These are phyloP conservation scores for Russula virescens DNA, from an alignment of 768 basidiomycete species.

Conservation along the genomic window DNA sequence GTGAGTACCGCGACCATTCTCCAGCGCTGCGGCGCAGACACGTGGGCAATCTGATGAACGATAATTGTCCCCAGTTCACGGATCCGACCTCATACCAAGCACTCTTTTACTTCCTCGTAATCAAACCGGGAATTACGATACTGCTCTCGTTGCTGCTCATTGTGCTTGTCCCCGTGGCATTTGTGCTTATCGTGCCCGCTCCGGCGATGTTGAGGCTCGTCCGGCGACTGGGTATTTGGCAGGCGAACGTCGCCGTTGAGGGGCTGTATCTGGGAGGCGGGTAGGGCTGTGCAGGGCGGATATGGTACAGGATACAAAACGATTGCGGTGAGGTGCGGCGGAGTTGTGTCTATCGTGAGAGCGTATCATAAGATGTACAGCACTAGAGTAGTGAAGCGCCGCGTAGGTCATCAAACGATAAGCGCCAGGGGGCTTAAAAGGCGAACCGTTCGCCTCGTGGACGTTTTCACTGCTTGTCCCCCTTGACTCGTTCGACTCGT, in stretches of 20 bases:
- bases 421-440: conserved; percentile 22
- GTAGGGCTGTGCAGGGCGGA: conserved; percentile 15
- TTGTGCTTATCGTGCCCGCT: conserved; percentile 58
- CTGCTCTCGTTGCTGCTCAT: conserved; percentile 52
- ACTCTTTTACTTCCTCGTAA: conserved; percentile 82
- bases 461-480: conserved; percentile 3
- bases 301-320: neutral
- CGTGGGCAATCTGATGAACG: conserved; percentile 13
- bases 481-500: neutral
- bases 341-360: too few species aligned
- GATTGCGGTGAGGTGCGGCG: too few species aligned
- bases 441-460: conserved; percentile 10
- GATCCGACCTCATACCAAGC: conserved; percentile 80
- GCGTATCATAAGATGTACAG: too few species aligned
- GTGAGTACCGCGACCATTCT: conserved; percentile 35
- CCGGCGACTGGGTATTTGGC: conserved; percentile 69
- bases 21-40: conserved; percentile 8
- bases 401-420: neutral
- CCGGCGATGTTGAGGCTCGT: conserved; percentile 62
- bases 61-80: conserved; percentile 49
- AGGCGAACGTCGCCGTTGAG: conserved; percentile 77
- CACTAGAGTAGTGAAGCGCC: too few species aligned
- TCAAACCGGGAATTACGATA: conserved; percentile 77
- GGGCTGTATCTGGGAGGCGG: conserved; percentile 46
- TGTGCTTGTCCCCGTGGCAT: conserved; percentile 49